These are phyloP conservation scores for Acorus calamus DNA, from an alignment of 106 monocot genomes.

Conservation along the genomic window DNA sequence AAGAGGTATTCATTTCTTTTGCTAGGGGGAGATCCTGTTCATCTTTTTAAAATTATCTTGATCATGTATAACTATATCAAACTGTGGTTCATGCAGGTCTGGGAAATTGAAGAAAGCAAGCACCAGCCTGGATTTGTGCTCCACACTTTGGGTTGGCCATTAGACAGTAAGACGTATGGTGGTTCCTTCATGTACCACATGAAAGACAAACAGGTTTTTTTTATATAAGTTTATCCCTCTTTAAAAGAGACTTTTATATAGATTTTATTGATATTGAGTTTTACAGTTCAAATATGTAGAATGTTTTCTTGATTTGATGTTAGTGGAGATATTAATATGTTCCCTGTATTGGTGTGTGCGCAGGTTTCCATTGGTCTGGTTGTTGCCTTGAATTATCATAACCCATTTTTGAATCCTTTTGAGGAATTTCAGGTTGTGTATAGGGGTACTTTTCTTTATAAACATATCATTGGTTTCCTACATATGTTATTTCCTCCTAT, in stretches of 20 bases:
- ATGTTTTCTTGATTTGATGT: not conserved
- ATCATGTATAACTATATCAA: too few species aligned
- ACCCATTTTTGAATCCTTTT: slow-evolving; percentile 89
- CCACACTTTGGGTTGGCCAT: slow-evolving; percentile 96
- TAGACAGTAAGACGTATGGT: slow-evolving; percentile 85
- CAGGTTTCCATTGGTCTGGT: slow-evolving; percentile 88
- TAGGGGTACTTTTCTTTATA: not conserved
- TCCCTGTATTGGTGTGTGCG: slow-evolving; percentile 4
- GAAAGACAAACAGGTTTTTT: slow-evolving; percentile 74
- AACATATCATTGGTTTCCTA: not conserved
- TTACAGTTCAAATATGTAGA: not conserved
- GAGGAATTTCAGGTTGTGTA: slow-evolving; percentile 87
- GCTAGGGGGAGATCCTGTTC: too few species aligned
- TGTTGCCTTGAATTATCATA: slow-evolving; percentile 81
- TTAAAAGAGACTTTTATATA: not conserved
- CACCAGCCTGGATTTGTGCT: slow-evolving; percentile 76
- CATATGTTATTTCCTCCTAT: too few species aligned
- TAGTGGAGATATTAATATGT: not conserved
- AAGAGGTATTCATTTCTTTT: slow-evolving; percentile 52
- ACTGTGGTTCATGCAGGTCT: slow-evolving; percentile 45
- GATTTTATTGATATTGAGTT: too few species aligned
- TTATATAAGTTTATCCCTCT: not conserved
- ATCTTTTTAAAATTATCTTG: too few species aligned
- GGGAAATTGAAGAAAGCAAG: slow-evolving; percentile 86
- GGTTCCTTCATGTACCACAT: slow-evolving; percentile 93